Evolutionary conservation across 352 stramenopile species (phyloP), one percentile per base, ranked within the genome.

Genomic region (Phytophthora melonis): DNA sequence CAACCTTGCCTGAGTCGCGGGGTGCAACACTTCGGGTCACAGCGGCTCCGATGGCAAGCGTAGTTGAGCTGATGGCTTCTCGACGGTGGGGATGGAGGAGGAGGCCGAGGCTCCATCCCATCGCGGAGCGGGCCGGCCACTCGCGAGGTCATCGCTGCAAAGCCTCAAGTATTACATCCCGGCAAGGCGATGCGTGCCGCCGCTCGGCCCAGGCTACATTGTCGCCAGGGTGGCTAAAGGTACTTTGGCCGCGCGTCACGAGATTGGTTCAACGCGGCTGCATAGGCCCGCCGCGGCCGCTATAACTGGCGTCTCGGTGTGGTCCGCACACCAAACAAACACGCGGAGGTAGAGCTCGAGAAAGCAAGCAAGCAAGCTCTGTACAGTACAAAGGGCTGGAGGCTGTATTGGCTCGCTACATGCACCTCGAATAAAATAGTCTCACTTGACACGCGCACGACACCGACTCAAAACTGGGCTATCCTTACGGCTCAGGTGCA

Each of bases 371-470:
- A 49, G 2, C 23, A 25, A 1, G 23, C 23, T 4, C 23, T 27
- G 23, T 27, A 54, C 18, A 19, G 13, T 27, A 27, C 47, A 54
- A 54, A 54, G 13, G 47, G 7, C 47, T 49, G 41, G n/a, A 54
- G 47, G 19, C 47, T 54, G 47, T 27, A 54, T 54, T 54, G 47
- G 30, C 52, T 34, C 52, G 52, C 14, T 13, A n/a, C 7, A 30
- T 30, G 18, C 49, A 30, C n/a, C 39, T 14, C 9, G 39, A 75
- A 75, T 75, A 75, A 76, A 72, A 72, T 76, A 72, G 45, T 53
- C 52, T 13, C 39, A 56, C 25, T 32, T 21, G 18, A 27, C 47
- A 53, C 36, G 32, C 39, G 16, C 57, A 21, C 39, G 34, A 18
- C 27, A 61, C 30, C 6, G 56, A 66, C 57, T 72, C 65, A 77